Evolutionary conservation across 441 rosid species (phyloP), one percentile per base, ranked within the genome.

Genomic region (Pelargonium myrrhifolium): DNA sequence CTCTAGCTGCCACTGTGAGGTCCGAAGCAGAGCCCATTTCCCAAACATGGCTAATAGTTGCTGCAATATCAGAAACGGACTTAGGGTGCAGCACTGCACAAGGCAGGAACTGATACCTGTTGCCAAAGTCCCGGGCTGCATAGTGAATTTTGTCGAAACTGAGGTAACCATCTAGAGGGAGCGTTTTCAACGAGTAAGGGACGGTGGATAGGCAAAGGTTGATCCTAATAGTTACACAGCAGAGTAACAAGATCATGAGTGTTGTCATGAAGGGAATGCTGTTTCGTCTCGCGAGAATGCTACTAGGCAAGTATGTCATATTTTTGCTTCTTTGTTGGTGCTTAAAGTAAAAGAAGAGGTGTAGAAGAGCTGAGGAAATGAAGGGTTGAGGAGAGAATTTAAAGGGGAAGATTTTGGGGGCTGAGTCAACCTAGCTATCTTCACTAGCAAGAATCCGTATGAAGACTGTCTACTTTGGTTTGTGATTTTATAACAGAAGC

Each of bases 1-100:
- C 99, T 87, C 99, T 87, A 0, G 99, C 99, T 62, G 93, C 93
- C 65, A 94, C 84, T 12, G 87, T 89, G 65, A 94, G 89, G 74
- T 84, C 83, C 28, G 97, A 88, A 73, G 72, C 72, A 71, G 86
- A 78, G 37, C 99, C 96, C 93, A 89, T 79, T 82, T 80, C 85
- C 88, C 89, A 88, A 72, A 88, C 70, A 81, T 87, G 96, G 74
- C 78, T 84, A 66, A 94, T 77, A 0, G 84, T 85, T 58, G 81
- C 72, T 70, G 96, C 87, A 70, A 94, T 83, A 75, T 91, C 99
- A 21, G 89, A 81, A 68, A 82, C 97, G 0, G 97, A 81, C 68
- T 78, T 85, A 7, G 99, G 99, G 72, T 94, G 80, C 37, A 94
- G 80, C 49, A 94, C 84, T 22, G 99, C 97, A 58, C 76, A 53